Evolutionary conservation across 2,329 filamentous ascomycete genomes (phyloP), one percentile per base, ranked within the genome.

Genomic region (Zymoseptoria tritici): DNA sequence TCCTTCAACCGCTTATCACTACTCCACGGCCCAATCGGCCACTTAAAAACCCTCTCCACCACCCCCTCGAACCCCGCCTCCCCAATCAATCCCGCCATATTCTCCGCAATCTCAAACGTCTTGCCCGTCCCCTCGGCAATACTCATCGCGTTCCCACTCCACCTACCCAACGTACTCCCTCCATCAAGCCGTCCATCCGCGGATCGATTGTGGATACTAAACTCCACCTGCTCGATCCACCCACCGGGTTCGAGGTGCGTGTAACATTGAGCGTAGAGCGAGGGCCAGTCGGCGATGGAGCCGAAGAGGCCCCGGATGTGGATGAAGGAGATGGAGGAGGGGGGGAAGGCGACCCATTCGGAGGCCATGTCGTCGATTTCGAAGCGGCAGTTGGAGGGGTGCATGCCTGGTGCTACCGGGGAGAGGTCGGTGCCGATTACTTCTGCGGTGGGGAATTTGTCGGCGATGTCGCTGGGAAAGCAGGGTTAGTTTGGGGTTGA

Each of bases 31-130:
- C 75, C 75, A 16, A 79, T 67, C 0, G 78, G 77, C 71, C 75
- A 74, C 56, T 76, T 75, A 64, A 72, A 77, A 42, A 66, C 66
- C 58, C 67, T 67, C 65, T 78, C 75, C 9, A 74, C 71, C 1
- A 81, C 73, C 61, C 80, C 74, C 4, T 73, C 74, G 63, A 81
- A 81, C 2, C 79, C 79, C 66, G 74, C 75, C 71, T 68, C 63
- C 3, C 29, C 56, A 22, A 72, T 67, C 22, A 66, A 29, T 2
- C 62, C 63, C 2, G 62, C 61, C 68, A 71, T 71, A 24, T 65
- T 62, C 53, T 69, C 67, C 4, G 68, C 65, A 56, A 70, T 68
- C 50, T 70, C 63, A 56, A 70, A 69, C 19, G 68, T 70, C 58
- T 70, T 71, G 21, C 67, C 67, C 13, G 65, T 68, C 2, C 57